phyloP scores from a whole-genome alignment of 2,329 filamentous ascomycete genomes.

The Fusarium guadeloupense region DNA sequence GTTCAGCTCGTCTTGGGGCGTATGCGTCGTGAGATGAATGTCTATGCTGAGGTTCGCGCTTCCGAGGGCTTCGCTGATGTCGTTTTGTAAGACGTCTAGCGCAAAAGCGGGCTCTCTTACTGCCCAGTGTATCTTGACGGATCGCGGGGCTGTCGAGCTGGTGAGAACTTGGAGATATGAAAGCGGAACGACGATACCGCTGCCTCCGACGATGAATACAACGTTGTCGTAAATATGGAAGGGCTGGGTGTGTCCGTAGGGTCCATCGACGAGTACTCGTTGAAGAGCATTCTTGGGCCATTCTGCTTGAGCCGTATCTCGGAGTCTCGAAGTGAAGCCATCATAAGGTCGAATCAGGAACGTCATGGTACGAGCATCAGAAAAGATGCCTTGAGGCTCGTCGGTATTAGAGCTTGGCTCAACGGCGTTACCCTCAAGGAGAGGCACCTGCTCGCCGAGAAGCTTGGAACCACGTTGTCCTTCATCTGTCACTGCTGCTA shows the following conservation, averaged over 20 bases:
- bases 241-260: conserved; percentile 54
- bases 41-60: conserved; percentile 47
- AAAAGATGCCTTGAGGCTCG: background rate
- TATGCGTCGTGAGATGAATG: conserved; percentile 49
- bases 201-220: conserved; percentile 57
- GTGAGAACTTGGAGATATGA: conserved; percentile 50
- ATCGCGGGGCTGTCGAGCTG: conserved; percentile 17
- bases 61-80: conserved; percentile 45
- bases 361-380: conserved; percentile 42
- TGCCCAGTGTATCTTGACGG: conserved; percentile 54
- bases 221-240: conserved; percentile 52
- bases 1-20: background rate
- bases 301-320: conserved; percentile 41
- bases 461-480: conserved; percentile 26
- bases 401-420: background rate
- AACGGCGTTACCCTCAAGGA: conserved; percentile 39
- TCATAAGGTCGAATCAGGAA: conserved; percentile 59
- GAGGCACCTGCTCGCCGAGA: conserved; percentile 46
- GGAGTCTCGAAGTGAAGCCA: conserved; percentile 53
- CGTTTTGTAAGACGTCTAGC: conserved; percentile 46
- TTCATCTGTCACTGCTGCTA: conserved; percentile 47
- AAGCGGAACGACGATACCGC: conserved; percentile 55
- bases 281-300: conserved; percentile 43
- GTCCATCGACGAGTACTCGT: conserved; percentile 55
- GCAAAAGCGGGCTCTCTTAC: conserved; percentile 53